Base-by-base conservation (phyloP, 768 basidiomycete genomes). In the Termitomyces sp. region DNA sequence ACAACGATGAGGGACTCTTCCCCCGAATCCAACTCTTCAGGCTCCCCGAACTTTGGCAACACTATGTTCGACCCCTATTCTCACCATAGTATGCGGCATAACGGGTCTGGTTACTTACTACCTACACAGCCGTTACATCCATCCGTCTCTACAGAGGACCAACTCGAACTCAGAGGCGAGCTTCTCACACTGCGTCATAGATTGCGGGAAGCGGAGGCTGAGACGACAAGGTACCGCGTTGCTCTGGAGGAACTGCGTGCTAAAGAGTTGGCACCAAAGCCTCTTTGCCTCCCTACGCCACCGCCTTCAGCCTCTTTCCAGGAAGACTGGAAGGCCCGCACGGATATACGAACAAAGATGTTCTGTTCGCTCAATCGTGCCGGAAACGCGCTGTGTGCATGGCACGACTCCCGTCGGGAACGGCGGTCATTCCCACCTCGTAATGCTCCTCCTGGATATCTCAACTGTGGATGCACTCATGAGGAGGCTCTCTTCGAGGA, bases 401-500 rank as follows among this genome's bases (percentile, higher is more conserved):
- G 91, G 91, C 91, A 94, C 66, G 92, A 94, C 70, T 91, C 91
- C 2, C 80, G 91, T 46, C 84, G 91, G 30, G 91, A 94, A 72
- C 86, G 92, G 32, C 82, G 92, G 9, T 79, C 79, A 0, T 84
- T 81, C 64, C 89, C 91, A 4, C 90, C 92, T 10, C 84, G 91
- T 46, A 87, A 87, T 77, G 92, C 91, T 5, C 91, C 91, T 10
- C 74, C 79, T 0, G 88, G 89, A 10, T 80, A 81, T 63, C 83
- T 94, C 56, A 94, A 94, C 76, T 94, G 91, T 64, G 91, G 92
- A 7, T 94, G 91, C 76, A 87, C 89, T 5, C 83, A 80, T 67
- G 89, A 91, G 45, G 86, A 93, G 72, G 91, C 91, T 4, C 82
- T 94, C 7, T 94, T 94, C 67, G 91, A 93, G 67, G 91, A 93